Conservation (phyloP, 768 basidiomycete species). For the Lyophyllum semitale region DNA sequence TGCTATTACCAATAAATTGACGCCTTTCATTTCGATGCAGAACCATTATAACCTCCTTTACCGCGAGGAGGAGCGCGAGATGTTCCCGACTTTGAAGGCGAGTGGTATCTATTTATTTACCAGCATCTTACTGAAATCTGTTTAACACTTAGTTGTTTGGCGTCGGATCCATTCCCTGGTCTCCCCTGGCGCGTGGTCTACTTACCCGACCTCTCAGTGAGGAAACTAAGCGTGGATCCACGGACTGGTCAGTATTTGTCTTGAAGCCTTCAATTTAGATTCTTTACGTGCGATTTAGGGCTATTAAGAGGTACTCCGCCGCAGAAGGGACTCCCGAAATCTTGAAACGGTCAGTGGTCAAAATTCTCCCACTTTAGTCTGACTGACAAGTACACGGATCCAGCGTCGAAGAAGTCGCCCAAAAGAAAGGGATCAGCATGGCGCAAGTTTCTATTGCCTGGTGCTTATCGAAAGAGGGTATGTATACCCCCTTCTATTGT, state of each 20-base stretch:
- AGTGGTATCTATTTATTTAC: background rate
- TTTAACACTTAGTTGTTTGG: constrained; percentile 31
- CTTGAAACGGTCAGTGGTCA: background rate
- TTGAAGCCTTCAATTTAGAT: background rate
- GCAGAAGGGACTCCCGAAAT: constrained; percentile 31
- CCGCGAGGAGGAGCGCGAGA: constrained; percentile 66
- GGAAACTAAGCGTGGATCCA: constrained; percentile 28
- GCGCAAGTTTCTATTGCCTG: constrained; percentile 47
- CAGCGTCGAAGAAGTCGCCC: constrained; percentile 47
- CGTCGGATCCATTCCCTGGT: constrained; percentile 62
- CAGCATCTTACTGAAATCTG: background rate
- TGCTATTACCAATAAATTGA: constrained; percentile 57
- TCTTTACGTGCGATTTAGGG: constrained; percentile 3
- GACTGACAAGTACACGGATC: background rate
- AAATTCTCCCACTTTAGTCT: background rate
- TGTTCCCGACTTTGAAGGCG: constrained; percentile 62
- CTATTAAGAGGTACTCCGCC: constrained; percentile 24
- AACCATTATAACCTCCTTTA: constrained; percentile 65
- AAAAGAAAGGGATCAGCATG: constrained; percentile 53
- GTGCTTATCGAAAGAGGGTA: background rate
- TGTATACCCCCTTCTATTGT: background rate
- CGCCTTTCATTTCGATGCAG: constrained; percentile 71
- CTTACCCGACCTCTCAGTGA: constrained; percentile 38
- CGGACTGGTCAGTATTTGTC: constrained; percentile 31
- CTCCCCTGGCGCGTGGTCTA: constrained; percentile 55